Evolutionary conservation across 805 yeast species (phyloP).

Genomic region (Kluyveromyces starmeri): DNA sequence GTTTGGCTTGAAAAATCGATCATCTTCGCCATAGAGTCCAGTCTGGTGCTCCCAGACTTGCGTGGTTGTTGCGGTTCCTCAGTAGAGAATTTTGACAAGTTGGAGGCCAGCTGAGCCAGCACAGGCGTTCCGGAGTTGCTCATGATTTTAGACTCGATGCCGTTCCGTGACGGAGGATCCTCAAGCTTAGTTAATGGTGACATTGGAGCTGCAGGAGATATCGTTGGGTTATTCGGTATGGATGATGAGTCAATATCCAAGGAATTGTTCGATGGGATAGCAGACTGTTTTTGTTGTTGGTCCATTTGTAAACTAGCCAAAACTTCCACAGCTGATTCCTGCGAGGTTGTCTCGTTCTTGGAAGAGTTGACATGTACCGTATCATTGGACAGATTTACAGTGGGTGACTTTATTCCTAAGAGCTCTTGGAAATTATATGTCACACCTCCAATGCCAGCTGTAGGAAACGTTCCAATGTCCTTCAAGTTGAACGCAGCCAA

Average conservation of each 20-base stretch:
- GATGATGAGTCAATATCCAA: constrained; percentile 12
- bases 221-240: constrained; percentile 20
- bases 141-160: constrained; percentile 10
- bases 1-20: constrained; percentile 23
- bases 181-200: constrained; percentile 16
- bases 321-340: constrained; percentile 25
- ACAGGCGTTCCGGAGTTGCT: constrained; percentile 8
- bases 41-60: constrained; percentile 8
- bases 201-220: constrained; percentile 20
- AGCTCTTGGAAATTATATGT: constrained; percentile 26
- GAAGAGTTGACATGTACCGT: constrained; percentile 4
- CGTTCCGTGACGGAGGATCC: not conserved
- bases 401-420: constrained; percentile 13
- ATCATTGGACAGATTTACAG: constrained; percentile 1
- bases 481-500: constrained; percentile 11
- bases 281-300: constrained; percentile 5
- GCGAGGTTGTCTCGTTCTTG: constrained; percentile 15
- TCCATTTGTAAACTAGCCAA: constrained; percentile 24
- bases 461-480: constrained; percentile 21
- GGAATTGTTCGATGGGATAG: not conserved
- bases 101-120: constrained; percentile 7
- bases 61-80: constrained; percentile 12
- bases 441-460: constrained; percentile 27
- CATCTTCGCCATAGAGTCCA: constrained; percentile 16
- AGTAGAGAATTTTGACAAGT: constrained; percentile 11